Evolutionary conservation across 352 stramenopile genomes (phyloP), one percentile per base, ranked within the genome.

Genomic region (Phytophthora fragariae): DNA sequence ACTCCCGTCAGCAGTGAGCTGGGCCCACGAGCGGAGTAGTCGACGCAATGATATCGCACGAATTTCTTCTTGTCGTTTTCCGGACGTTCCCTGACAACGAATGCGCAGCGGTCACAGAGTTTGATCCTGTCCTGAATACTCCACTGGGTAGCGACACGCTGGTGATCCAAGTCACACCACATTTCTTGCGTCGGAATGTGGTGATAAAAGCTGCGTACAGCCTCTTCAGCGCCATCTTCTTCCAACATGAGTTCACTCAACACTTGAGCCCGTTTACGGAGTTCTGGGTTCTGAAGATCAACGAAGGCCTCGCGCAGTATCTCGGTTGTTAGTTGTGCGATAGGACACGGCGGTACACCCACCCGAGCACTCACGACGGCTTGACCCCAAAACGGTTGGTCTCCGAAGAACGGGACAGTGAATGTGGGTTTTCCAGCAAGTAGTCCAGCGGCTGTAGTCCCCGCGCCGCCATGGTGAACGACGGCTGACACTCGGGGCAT

Each of bases 361-460:
- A 96, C 91, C 11, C 88, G 86, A 5, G 85, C 80, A 0, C 75
- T 82, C 37, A 87, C 75, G 0, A 97, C 82, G 2, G 94, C 92
- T 39, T 91, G 81, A 3, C 91, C 92, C 94, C 94, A 98, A 75
- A 98, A 98, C 35, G 82, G 88, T 68, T 98, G 94, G 70, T 98
- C 94, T 15, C 90, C 92, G 77, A 98, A 98, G 65, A 98, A 98
- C n/a, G 94, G 94, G 64, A 93, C 92, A n/a, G 98, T 87, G 65
- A 98, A 91, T 9, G 92, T 98, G 6, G 94, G 93, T 29, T 98
- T 92, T 2, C 91, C 92, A 29, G 88, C 89, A 17, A 94, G 54
- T 8, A 98, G 69, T 31, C 92, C 94, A 7, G 92, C 90, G 4
- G 67, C 67, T 9, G 67, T 74, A 3, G 67, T 74, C 2, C 67